Evolutionary conservation across 1,284 basidiomycete species (phyloP), one percentile per base, ranked within the genome.

Genomic region (Tilletiopsis washingtonensis): DNA sequence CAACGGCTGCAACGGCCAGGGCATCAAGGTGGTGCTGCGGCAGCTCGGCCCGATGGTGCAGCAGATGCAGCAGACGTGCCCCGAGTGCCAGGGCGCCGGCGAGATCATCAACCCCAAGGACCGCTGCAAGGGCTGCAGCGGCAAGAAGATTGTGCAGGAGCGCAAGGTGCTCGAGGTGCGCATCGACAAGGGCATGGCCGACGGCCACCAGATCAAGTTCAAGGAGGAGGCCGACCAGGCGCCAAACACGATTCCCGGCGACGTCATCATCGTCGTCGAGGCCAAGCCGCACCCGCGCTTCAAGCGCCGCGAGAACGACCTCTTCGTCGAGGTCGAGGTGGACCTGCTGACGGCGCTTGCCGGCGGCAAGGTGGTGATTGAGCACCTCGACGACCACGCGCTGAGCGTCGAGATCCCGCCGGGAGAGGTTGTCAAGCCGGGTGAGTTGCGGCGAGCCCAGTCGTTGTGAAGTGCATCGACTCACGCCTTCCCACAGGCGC

Each of bases 31-130:
- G 67, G 88, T 86, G 51, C 78, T 97, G 54, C 86, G 94, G 56
- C 93, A 97, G 76, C 85, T 94, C 81, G 94, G 94, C 32, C 94
- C 94, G 15, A 99, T 99, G 94, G 90, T 99, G 66, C 94, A 99
- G 77, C 94, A 99, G 77, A 88, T 98, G 69, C 94, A 98, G 75
- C 87, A 90, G 61, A 81, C 84, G 45, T 99, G 94, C 78, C 83
- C 86, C 71, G 91, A 96, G 27, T 99, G 94, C 75, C 81, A 80
- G 47, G 94, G 89, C 27, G 81, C 82, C 20, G 94, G 94, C 60
- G 93, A 98, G 77, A 81, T 88, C 67, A 94, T 98, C 79, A 90
- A 91, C 76, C 74, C 80, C 51, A 97, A 93, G 77, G 91, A 98
- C 78, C 81, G 85, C 61, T 99, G 94, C 82, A 83, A 84, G 76